These are phyloP conservation scores for Diutina rugosa DNA, from an alignment of 1,139 yeast genomes.

Conservation along the genomic window DNA sequence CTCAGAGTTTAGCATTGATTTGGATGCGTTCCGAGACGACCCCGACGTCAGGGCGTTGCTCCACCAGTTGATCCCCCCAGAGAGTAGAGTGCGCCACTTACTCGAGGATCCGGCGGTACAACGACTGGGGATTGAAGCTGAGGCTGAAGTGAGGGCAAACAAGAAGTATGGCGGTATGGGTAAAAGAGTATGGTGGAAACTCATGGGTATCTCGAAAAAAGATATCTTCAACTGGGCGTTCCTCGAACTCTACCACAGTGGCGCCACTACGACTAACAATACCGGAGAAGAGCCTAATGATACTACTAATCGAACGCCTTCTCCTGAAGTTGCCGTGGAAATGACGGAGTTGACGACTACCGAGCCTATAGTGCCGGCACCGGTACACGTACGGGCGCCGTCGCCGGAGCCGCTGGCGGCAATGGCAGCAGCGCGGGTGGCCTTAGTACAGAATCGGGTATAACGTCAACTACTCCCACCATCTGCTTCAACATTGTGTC, in stretches of 20 bases:
- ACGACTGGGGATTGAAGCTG: constrained; percentile 25
- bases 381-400: not conserved
- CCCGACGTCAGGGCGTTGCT: constrained; percentile 26
- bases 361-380: not conserved
- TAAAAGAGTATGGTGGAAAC: constrained; percentile 33
- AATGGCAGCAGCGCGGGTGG: not conserved
- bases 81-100: constrained; percentile 25
- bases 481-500: no score
- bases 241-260: constrained; percentile 18
- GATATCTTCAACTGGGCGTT: constrained; percentile 44
- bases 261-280: not conserved
- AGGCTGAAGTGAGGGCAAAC: constrained; percentile 26
- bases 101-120: constrained; percentile 15
- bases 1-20: constrained; percentile 15
- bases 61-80: constrained; percentile 26
- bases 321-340: not conserved
- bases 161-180: constrained; percentile 20
- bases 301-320: not conserved
- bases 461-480: no score
- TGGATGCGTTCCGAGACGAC: constrained; percentile 28
- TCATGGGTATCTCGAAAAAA: constrained; percentile 37
- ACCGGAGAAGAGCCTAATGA: not conserved
- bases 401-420: not conserved
- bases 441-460: not conserved
- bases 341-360: not conserved